These are phyloP conservation scores for Thuja plicata DNA, from an alignment of 83 land plant species.

Conservation along the genomic window DNA sequence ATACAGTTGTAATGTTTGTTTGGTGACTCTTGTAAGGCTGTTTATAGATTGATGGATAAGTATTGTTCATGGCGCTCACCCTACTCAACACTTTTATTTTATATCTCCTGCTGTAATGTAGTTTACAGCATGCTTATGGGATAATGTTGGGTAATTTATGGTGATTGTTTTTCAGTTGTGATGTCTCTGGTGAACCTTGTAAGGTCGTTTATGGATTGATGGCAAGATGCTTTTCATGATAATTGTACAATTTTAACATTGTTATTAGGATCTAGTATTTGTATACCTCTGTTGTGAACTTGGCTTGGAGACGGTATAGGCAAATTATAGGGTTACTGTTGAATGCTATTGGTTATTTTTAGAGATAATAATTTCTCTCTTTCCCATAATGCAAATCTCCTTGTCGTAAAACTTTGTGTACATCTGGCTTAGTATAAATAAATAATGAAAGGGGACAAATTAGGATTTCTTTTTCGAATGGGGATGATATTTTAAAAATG, in stretches of 20 bases:
- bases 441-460: neutral
- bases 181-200: neutral
- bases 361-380: neutral
- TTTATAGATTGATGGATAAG: neutral
- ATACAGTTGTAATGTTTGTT: neutral
- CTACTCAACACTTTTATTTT: neutral
- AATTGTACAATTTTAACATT: neutral
- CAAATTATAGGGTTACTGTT: neutral
- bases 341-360: neutral
- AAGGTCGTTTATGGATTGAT: neutral
- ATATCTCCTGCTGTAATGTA: neutral
- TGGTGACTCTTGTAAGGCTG: neutral
- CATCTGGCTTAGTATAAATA: neutral
- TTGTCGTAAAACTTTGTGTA: neutral
- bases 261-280: neutral
- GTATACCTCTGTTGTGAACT: neutral
- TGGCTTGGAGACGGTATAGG: neutral
- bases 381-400: neutral
- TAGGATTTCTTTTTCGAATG: neutral
- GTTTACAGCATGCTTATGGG: neutral
- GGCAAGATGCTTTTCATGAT: neutral
- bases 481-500: neutral
- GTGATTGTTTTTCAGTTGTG: neutral
- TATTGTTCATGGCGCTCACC: neutral
- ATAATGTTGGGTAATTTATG: neutral